Conservation (phyloP, 352 stramenopile genomes). For the Thalassiosira gravida region DNA sequence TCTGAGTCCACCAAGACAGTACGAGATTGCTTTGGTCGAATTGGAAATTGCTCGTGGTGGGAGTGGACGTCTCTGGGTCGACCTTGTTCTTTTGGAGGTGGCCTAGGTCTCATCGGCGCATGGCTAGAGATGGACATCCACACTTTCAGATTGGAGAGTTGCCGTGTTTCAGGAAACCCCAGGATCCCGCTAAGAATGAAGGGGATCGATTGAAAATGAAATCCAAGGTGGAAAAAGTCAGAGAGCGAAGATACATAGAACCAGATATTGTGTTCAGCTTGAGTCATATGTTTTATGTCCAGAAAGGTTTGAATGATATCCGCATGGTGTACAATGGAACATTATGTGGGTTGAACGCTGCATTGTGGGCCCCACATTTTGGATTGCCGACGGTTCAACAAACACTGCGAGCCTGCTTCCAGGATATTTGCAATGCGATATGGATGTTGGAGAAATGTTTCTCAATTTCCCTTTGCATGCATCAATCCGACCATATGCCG, state of each 20-base stretch:
- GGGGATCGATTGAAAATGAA: constrained; percentile 1
- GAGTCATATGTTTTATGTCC: constrained; percentile 12
- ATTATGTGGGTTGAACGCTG: constrained; percentile 35
- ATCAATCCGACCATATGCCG: constrained; percentile 5
- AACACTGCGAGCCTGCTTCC: constrained; percentile 10
- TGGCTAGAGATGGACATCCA: constrained; percentile 5
- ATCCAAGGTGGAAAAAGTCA: constrained; percentile 14
- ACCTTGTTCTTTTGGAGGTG: not conserved
- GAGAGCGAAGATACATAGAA: constrained; percentile 7
- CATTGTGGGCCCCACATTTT: constrained; percentile 42
- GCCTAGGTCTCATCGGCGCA: not conserved
- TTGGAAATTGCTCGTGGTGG: not conserved
- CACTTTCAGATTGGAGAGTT: not conserved
- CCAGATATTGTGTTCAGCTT: not conserved
- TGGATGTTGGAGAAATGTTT: constrained; percentile 50
- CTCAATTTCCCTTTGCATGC: constrained; percentile 31
- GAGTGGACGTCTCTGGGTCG: not conserved
- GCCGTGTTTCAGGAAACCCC: not conserved
- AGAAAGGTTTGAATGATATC: constrained; percentile 45
- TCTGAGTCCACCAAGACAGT: not conserved
- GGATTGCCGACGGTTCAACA: constrained; percentile 22
- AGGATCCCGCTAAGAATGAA: not conserved
- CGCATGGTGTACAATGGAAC: constrained; percentile 43
- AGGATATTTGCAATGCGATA: constrained; percentile 25
- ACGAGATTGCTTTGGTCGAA: not conserved